These are phyloP conservation scores for Artomyces pyxidatus DNA, from an alignment of 768 basidiomycete species.

Conservation along the genomic window DNA sequence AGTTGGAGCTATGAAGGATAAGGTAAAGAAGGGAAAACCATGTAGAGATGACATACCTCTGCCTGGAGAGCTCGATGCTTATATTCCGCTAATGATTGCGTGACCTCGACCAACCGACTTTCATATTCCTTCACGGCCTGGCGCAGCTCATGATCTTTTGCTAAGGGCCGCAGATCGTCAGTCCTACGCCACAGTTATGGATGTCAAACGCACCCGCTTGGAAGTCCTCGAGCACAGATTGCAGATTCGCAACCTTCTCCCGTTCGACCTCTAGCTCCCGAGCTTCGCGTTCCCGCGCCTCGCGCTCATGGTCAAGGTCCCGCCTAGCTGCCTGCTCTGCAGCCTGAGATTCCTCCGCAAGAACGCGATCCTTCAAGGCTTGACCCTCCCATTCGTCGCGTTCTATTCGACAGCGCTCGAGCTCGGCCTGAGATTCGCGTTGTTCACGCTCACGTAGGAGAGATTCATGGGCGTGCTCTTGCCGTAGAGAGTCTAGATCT, in stretches of 20 bases:
- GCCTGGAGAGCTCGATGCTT: slow-evolving; percentile 83
- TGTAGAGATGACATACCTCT: slow-evolving; percentile 46
- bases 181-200: background rate
- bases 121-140: slow-evolving; percentile 82
- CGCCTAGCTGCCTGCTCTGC: slow-evolving; percentile 46
- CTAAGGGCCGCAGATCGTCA: slow-evolving; percentile 32
- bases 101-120: slow-evolving; percentile 57
- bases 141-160: slow-evolving; percentile 84
- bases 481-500: slow-evolving; percentile 65
- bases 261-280: slow-evolving; percentile 56
- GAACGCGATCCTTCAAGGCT: slow-evolving; percentile 56
- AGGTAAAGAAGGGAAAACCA: slow-evolving; percentile 1
- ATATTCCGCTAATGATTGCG: slow-evolving; percentile 79
- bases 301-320: slow-evolving; percentile 60
- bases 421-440: slow-evolving; percentile 73
- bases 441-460: slow-evolving; percentile 70
- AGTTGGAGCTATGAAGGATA: slow-evolving; percentile 50
- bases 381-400: slow-evolving; percentile 63
- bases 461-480: slow-evolving; percentile 65
- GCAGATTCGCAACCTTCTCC: slow-evolving; percentile 75
- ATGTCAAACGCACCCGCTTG: slow-evolving; percentile 71
- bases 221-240: slow-evolving; percentile 93
- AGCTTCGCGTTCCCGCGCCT: slow-evolving; percentile 45
- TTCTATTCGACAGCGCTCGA: slow-evolving; percentile 81
- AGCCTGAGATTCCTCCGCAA: slow-evolving; percentile 63